Evolutionary conservation across 768 basidiomycete species (phyloP), one percentile per base, ranked within the genome.

Genomic region (Galerina sulciceps): DNA sequence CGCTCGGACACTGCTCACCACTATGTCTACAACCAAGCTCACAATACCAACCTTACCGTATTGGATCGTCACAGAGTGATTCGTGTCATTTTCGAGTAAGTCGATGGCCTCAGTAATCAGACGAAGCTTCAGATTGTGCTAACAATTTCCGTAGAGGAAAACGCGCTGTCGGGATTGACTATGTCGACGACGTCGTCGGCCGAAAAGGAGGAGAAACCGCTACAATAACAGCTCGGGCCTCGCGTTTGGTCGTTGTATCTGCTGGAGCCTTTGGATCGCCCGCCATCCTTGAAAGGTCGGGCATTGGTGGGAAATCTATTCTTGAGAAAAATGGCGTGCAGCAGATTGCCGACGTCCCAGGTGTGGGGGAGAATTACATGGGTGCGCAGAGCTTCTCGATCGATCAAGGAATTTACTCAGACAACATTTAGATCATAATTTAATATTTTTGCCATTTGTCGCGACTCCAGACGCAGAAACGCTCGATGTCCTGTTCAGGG

Each of bases 291-390:
- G 85, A 87, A 60, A 75, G 84, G 65, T 81, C 63, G 0, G 67
- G 92, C 6, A 88, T 95, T 53, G 92, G 92, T 2, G 77, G 81
- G 0, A 63, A 67, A 2, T 67, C 71, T 0, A 62, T 88, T 38
- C 73, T 92, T 40, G 65, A 79, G 40, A 73, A 71, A 36, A 72
- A 81, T 53, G 77, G 76, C 10, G 80, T 93, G 31, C 63, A 72
- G 6, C 75, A 78, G 57, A 49, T 84, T 26, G 78, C 89, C 13
- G 84, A 90, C 52, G 81, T 93, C 13, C 89, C 90, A 1, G 88
- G 87, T 15, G 91, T 95, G 0, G 91, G 92, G 10, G 87, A 89
- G 66, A 83, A 91, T 61, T 85, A 83, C 53, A 77, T 80, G 61
- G 85, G 85, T 81, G 51, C 38, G 67, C 53, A 26, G 9, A 20